phyloP scores from a whole-genome alignment of 352 stramenopile genomes.

The Phytophthora meadii region DNA sequence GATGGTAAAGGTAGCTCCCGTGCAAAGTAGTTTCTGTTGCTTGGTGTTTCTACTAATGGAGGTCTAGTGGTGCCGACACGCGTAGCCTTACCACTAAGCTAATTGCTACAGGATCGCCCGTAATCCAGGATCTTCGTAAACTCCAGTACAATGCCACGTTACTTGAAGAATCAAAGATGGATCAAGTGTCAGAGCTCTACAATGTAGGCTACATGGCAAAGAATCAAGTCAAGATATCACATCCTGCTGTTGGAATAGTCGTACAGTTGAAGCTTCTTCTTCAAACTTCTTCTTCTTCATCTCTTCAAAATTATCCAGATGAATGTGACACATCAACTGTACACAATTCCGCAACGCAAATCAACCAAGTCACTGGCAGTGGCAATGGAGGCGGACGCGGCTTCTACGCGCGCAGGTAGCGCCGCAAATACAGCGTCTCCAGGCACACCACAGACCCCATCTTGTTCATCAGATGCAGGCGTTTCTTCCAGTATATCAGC shows the following conservation, averaged over 20 bases:
- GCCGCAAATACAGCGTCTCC: conserved; percentile 2
- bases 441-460: not conserved
- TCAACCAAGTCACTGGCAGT: conserved; percentile 19
- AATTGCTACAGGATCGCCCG: not conserved
- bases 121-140: not conserved
- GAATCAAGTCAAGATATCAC: too few species aligned
- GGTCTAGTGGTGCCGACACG: not conserved
- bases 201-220: too few species aligned
- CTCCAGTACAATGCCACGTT: not conserved
- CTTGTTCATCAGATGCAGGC: conserved; percentile 5
- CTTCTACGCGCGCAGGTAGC: not conserved
- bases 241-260: too few species aligned
- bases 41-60: too few species aligned
- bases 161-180: too few species aligned
- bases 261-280: too few species aligned
- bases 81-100: too few species aligned
- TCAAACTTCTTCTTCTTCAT: too few species aligned
- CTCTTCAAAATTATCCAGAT: too few species aligned
- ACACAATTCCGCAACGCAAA: conserved; percentile 1
- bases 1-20: too few species aligned
- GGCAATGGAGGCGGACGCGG: conserved; percentile 5
- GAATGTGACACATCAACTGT: not conserved
- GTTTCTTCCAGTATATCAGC: not conserved
- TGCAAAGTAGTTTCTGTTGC: too few species aligned
- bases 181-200: too few species aligned